phyloP scores from a whole-genome alignment of 2,329 filamentous ascomycete genomes.

The Cladosporium colombiae region DNA sequence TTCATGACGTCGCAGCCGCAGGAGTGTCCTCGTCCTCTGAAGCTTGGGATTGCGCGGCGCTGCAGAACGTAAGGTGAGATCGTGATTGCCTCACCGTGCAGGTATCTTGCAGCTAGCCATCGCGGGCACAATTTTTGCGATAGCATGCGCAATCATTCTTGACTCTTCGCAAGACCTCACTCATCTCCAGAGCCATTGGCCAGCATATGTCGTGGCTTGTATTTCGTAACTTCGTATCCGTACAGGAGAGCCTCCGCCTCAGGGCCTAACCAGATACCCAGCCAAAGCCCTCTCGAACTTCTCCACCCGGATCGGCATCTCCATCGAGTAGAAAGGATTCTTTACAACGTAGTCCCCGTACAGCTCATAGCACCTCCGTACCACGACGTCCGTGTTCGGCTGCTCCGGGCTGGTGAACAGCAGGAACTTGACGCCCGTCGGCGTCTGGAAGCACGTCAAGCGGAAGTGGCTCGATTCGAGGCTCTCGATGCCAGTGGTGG shows the following conservation, averaged over 20 bases:
- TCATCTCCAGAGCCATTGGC: neutral
- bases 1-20: too few relatives aligned
- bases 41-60: too few relatives aligned
- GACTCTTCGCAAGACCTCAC: too few relatives aligned
- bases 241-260: conserved; percentile 14
- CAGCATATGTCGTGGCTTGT: neutral
- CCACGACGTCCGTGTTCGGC: conserved; percentile 80
- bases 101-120: too few relatives aligned
- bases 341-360: conserved; percentile 99
- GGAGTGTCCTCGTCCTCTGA: too few relatives aligned
- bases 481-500: conserved; percentile 78
- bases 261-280: conserved; percentile 38
- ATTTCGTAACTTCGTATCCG: neutral
- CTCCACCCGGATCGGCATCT: conserved; percentile 96
- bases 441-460: conserved; percentile 91
- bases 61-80: too few relatives aligned
- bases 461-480: conserved; percentile 93
- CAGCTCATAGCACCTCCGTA: conserved; percentile 85
- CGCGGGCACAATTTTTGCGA: neutral
- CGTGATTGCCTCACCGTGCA: too few relatives aligned
- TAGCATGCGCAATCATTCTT: neutral
- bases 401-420: conserved; percentile 91
- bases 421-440: conserved; percentile 93
- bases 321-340: conserved; percentile 96
- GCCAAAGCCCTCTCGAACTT: conserved; percentile 75